Evolutionary conservation across 257 asterid species (phyloP).

Genomic region (Perilla frutescens): DNA sequence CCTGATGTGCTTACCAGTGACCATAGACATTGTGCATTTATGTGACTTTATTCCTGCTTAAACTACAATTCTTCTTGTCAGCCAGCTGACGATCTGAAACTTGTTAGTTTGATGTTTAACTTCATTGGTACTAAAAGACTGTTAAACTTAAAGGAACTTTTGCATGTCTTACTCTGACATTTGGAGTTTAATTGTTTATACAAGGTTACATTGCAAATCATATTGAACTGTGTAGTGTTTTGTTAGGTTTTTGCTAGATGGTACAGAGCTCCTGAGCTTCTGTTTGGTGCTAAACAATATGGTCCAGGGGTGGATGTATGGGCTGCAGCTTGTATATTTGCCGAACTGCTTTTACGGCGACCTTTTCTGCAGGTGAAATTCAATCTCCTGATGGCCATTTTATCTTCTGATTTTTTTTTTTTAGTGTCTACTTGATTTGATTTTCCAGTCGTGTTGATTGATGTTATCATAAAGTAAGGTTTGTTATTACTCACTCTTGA

Average conservation of each 20-base stretch:
- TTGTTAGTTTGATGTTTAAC: constrained; percentile 19
- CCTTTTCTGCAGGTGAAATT: constrained; percentile 88
- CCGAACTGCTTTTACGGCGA: constrained; percentile 89
- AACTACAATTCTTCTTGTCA: constrained; percentile 19
- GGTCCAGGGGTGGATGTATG: constrained; percentile 99
- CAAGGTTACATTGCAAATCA: background rate
- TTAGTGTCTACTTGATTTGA: background rate
- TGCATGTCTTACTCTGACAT: background rate
- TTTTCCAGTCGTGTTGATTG: constrained; percentile 1
- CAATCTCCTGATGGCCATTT: constrained; percentile 20
- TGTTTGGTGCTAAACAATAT: constrained; percentile 98
- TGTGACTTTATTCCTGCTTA: constrained; percentile 15
- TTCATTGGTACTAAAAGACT: background rate
- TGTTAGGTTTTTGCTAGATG: constrained; percentile 95
- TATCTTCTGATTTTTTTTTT: constrained; percentile 13
- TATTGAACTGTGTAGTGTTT: constrained; percentile 33
- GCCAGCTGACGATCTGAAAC: background rate
- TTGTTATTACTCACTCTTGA: background rate
- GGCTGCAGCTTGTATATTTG: constrained; percentile 99
- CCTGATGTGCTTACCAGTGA: constrained; percentile 6
- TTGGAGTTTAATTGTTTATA: constrained; percentile 13
- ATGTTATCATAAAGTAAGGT: constrained; percentile 20
- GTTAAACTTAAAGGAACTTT: background rate
- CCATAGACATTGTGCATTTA: background rate
- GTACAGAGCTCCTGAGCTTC: constrained; percentile 98